Evolutionary conservation across 768 basidiomycete genomes (phyloP), one percentile per base, ranked within the genome.

Genomic region (Steccherinum ochraceum): DNA sequence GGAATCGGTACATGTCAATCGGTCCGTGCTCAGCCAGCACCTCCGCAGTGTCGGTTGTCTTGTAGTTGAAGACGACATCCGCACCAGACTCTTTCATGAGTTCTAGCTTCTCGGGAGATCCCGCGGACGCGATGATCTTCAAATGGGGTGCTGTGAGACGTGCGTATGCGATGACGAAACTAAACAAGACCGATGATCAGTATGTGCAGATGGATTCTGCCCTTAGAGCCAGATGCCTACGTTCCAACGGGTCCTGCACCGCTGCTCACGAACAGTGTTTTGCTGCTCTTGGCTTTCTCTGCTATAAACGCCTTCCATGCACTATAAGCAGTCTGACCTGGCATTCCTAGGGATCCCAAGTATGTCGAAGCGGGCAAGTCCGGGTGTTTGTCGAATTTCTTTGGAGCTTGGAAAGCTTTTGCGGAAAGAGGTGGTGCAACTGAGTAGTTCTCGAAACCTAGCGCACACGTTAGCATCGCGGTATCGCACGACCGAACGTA

Each of bases 51-150:
- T 68, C 66, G 0, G 71, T 70, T 0, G 74, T 84, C 70, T 87
- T 83, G 64, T 83, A 85, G 59, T 86, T 84, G 67, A 84, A 85
- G 0, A 73, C 79, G 1, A 80, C n/a, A n/a, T n/a, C n/a, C n/a
- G n/a, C 72, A 52, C 86, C 83, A 0, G 77, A 75, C 0, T 82
- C 84, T 5, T 83, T 57, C 66, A 83, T 35, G 56, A 74, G 81
- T 5, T 69, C 58, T 4, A 86, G 80, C 61, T 88, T 86, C 46
- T 81, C 78, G 16, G 85, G 81, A 0, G 76, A 75, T 2, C 86
- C 83, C 0, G 81, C 80, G 0, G 79, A 82, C 0, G 75, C 81
- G 30, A 88, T 81, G 26, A 86, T 84, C 54, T 79, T 81, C 39
- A 71, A 52, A 0, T 71, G n/a, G n/a, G n/a, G n/a, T n/a, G n/a